Evolutionary conservation across 129 eudicot species (phyloP), one percentile per base, ranked within the genome.

Genomic region (Helianthus tuberosus): DNA sequence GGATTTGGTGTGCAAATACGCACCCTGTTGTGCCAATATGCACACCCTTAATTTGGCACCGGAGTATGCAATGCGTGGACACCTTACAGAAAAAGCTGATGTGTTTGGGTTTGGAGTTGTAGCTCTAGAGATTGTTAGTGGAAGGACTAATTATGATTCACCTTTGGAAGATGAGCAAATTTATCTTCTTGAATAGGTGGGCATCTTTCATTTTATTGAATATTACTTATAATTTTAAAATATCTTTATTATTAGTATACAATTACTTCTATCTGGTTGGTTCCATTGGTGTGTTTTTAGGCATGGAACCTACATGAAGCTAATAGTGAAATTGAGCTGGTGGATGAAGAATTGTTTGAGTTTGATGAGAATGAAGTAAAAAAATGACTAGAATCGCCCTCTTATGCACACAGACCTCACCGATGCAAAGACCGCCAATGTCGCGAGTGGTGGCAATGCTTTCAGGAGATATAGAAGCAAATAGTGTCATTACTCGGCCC

Each of bases 381-480:
- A 79, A 83, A 63, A 65, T 86, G 25, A 81, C 86, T 12, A 80
- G 64, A 5, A 69, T 86, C 9, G 89, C 88, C 11, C 87, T 89
- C 53, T 43, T 82, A 47, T 89, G 96, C 92, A 86, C 78, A 9
- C 92, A 89, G 73, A 76, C 89, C 29, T 84, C 96, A 17, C 96
- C 89, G 12, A 20, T 27, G 8, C 36, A 68, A 41, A 75, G 96
- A 38, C 96, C 91, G 10, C 68, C 92, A 69, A 89, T 89, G 96
- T 89, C 96, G 3, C 86, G 87, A n/a, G 92, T 75, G 44, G 80
- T 89, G 77, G 89, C 83, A 12, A 89, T 89, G 89, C 81, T 86
- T 46, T 48, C 84, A 53, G 89, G 96, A 47, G 90, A 89, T 48
- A 12, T 63, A 4, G 92, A 89, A 61, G 87, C 81, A 5, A 60